Percentiles rank a stretch among this genome's conserved stretches.
Evolutionary conservation across 768 basidiomycete species (phyloP).

Genomic region (Lactarius sp.): DNA sequence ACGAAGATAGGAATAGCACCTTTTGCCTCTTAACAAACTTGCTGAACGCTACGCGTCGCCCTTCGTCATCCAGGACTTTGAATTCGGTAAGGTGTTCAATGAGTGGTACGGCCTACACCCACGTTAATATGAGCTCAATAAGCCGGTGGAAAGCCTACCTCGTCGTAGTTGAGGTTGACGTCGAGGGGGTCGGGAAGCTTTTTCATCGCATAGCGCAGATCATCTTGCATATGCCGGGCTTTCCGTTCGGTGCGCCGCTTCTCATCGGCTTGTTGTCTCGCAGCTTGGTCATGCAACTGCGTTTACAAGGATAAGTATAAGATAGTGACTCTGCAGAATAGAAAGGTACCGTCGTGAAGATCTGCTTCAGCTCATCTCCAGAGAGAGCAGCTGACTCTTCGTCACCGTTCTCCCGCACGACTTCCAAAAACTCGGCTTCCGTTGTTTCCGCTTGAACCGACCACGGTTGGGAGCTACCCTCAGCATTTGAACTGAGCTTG

Average conservation of each 20-base stretch:
- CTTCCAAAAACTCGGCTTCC: conserved; percentile 54
- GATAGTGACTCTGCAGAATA: neutral
- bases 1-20: conserved; percentile 37
- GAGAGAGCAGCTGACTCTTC: conserved; percentile 45
- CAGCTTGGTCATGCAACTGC: conserved; percentile 67
- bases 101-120: conserved; percentile 56
- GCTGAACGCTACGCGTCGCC: conserved; percentile 70
- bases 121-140: conserved; percentile 15
- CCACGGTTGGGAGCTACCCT: conserved; percentile 35
- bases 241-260: conserved; percentile 79
- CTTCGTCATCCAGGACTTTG: conserved; percentile 83
- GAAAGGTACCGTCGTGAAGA: conserved; percentile 58
- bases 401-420: conserved; percentile 55
- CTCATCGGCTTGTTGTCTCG: conserved; percentile 80
- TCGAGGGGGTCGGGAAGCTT: conserved; percentile 83
- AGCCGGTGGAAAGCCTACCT: conserved; percentile 44
- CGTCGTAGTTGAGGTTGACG: conserved; percentile 69
- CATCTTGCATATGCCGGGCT: conserved; percentile 87
- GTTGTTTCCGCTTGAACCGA: conserved; percentile 52
- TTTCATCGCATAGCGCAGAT: conserved; percentile 91
- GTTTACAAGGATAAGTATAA: neutral
- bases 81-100: conserved; percentile 84
- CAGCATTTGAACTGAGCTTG: conserved; percentile 28
- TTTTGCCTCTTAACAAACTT: conserved; percentile 92
- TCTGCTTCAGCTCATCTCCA: conserved; percentile 48